Percentiles rank a stretch among this genome's conserved stretches.
Conservation (phyloP, 2,329 filamentous ascomycete genomes). For the Neopestalotiopsis sp. region DNA sequence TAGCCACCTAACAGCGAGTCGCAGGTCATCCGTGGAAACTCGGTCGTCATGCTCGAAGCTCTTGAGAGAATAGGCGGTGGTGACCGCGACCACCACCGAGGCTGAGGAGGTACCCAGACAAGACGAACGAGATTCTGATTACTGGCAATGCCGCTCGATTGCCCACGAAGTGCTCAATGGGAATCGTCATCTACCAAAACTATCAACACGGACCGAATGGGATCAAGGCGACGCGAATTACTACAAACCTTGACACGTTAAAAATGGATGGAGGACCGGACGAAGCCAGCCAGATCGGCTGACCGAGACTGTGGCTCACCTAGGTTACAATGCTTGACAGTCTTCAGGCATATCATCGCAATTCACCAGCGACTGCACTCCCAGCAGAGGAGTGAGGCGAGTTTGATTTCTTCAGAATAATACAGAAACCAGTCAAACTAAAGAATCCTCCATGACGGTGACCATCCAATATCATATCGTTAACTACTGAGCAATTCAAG, state of each 20-base stretch:
- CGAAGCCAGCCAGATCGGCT: not conserved
- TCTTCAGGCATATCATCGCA: not conserved
- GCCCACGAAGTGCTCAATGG: not conserved
- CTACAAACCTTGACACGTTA: not conserved
- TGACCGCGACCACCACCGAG: slow-evolving; percentile 44
- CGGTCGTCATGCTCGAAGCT: slow-evolving; percentile 96
- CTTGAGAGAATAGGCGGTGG: slow-evolving; percentile 71
- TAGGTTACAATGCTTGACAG: not conserved
- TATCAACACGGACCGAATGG: not conserved
- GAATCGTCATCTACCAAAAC: not conserved
- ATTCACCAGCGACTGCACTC: not conserved
- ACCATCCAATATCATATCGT: not conserved
- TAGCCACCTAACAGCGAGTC: not conserved
- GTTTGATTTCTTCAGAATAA: not conserved
- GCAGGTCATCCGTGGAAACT: slow-evolving; percentile 94
- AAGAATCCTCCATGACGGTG: not conserved
- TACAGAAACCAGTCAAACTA: not conserved
- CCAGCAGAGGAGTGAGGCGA: not conserved
- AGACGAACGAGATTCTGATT: not conserved
- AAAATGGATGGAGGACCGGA: not conserved
- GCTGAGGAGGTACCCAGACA: not conserved
- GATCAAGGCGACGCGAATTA: not conserved
- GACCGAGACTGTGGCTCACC: not conserved
- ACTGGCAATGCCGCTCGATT: not conserved
- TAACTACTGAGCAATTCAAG: too few relatives aligned